Evolutionary conservation across 2,329 filamentous ascomycete species (phyloP).

Genomic region (Aspergillus pseudotamarii): DNA sequence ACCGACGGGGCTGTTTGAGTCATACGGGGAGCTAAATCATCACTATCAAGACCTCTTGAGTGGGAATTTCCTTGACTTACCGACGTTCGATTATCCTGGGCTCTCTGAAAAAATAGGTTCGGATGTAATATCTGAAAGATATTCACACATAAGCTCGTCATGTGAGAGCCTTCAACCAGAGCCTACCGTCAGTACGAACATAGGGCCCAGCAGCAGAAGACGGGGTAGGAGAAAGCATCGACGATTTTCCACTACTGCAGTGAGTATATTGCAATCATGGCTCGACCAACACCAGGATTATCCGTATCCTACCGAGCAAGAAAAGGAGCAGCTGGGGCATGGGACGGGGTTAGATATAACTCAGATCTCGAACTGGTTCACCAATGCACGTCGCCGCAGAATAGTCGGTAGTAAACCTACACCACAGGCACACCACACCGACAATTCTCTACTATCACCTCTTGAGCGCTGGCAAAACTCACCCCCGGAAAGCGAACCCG

Average conservation of each 20-base stretch:
- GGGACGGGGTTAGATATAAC: conserved; percentile 76
- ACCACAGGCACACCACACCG: conserved; percentile 40
- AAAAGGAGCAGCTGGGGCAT: conserved; percentile 73
- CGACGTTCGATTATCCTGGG: background rate
- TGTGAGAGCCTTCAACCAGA: background rate
- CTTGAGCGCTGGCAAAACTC: conserved; percentile 68
- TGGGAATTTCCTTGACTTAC: background rate
- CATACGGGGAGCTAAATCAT: background rate
- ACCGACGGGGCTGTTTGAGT: background rate
- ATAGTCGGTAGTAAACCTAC: conserved; percentile 28
- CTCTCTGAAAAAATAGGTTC: background rate
- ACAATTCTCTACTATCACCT: conserved; percentile 56
- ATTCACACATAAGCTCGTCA: background rate
- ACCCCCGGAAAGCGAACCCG: conserved; percentile 67
- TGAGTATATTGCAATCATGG: conserved; percentile 80
- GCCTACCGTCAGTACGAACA: background rate
- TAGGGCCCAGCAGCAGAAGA: background rate
- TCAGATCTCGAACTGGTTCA: conserved; percentile 90
- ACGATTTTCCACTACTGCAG: conserved; percentile 47
- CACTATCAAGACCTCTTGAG: background rate
- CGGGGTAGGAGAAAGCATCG: background rate
- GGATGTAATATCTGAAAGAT: background rate
- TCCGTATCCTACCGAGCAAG: conserved; percentile 82
- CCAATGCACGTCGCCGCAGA: conserved; percentile 73
- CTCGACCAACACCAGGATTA: conserved; percentile 73